These are phyloP conservation scores for Penicillium lagena DNA, from an alignment of 495 filamentous ascomycete genomes.

Conservation along the genomic window DNA sequence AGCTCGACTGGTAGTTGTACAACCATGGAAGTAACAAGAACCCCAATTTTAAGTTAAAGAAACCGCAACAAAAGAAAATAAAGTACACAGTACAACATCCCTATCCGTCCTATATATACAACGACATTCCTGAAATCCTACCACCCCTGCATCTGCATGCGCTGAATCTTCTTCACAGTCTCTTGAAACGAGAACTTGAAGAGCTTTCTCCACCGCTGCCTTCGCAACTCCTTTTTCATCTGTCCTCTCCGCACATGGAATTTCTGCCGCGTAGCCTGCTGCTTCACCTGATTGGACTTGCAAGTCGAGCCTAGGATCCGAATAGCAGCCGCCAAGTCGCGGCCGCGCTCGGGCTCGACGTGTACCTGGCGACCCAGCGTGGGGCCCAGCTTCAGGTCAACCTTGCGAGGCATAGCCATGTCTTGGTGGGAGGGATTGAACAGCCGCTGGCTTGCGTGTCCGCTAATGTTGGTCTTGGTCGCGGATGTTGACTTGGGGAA, in stretches of 20 bases:
- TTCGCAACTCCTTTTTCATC: slow-evolving; percentile 28
- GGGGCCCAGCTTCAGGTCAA: slow-evolving; percentile 35
- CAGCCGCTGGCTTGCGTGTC: slow-evolving; percentile 1
- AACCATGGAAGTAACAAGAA: neutral
- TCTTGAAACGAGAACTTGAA: slow-evolving; percentile 37
- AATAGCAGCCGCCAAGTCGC: slow-evolving; percentile 25
- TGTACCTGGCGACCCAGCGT: slow-evolving; percentile 33
- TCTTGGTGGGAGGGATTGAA: neutral
- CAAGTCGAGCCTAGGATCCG: slow-evolving; percentile 17
- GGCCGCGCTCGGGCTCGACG: slow-evolving; percentile 30
- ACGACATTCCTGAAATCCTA: slow-evolving; percentile 2
- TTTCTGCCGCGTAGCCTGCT: slow-evolving; percentile 19
- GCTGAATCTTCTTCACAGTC: slow-evolving; percentile 37
- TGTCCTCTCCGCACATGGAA: slow-evolving; percentile 34
- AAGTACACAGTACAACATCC: neutral
- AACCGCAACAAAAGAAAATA: slow-evolving; percentile 1
- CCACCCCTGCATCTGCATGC: slow-evolving; percentile 43
- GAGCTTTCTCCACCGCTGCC: slow-evolving; percentile 34
- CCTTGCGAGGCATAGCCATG: slow-evolving; percentile 4
- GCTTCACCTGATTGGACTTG: slow-evolving; percentile 21
- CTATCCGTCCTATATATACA: neutral
- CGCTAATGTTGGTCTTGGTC: no score
- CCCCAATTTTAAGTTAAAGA: slow-evolving; percentile 1
- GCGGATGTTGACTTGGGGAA: slow-evolving; percentile 13
- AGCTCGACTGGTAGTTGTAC: neutral